These are phyloP conservation scores for Hyphopichia buzzinii DNA, from an alignment of 1,139 yeast species.

Conservation along the genomic window DNA sequence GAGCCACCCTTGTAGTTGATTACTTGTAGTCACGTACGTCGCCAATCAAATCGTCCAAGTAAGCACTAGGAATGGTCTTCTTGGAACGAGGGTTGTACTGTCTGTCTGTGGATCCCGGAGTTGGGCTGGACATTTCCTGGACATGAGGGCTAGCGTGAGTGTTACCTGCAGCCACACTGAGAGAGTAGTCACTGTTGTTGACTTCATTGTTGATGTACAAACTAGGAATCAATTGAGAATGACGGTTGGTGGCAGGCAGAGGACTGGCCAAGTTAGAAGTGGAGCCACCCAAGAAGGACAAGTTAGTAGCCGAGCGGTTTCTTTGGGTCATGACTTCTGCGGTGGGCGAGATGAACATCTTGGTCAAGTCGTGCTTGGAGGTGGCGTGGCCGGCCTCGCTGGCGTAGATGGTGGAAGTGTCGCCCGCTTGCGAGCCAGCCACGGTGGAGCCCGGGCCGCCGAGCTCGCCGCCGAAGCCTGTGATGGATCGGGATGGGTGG, in stretches of 20 bases:
- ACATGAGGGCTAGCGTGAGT: constrained; percentile 12
- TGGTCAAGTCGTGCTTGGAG: constrained; percentile 42
- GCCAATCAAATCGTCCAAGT: constrained; percentile 56
- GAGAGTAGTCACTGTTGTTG: constrained; percentile 36
- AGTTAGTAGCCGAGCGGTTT: constrained; percentile 27
- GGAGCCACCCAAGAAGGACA: constrained; percentile 25
- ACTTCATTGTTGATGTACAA: constrained; percentile 35
- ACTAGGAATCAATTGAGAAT: constrained; percentile 34
- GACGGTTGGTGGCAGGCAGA: constrained; percentile 26
- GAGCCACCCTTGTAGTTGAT: background rate
- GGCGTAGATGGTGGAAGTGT: constrained; percentile 36
- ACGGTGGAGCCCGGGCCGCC: constrained; percentile 11
- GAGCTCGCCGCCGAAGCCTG: constrained; percentile 12
- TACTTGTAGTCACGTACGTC: constrained; percentile 12
- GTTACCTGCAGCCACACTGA: constrained; percentile 10
- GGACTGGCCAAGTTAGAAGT: constrained; percentile 24
- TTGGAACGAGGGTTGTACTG: constrained; percentile 14
- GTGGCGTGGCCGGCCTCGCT: constrained; percentile 35
- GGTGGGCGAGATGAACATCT: constrained; percentile 75
- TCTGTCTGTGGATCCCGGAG: background rate
- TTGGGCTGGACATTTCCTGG: constrained; percentile 8
- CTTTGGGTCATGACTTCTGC: constrained; percentile 64
- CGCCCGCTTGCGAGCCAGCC: constrained; percentile 32
- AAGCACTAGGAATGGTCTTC: constrained; percentile 53
- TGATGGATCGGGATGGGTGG: constrained; percentile 18